Percentiles rank a stretch among this genome's conserved stretches.
Evolutionary conservation across 257 asterid species (phyloP).

Genomic region (Orobanche coerulescens): DNA sequence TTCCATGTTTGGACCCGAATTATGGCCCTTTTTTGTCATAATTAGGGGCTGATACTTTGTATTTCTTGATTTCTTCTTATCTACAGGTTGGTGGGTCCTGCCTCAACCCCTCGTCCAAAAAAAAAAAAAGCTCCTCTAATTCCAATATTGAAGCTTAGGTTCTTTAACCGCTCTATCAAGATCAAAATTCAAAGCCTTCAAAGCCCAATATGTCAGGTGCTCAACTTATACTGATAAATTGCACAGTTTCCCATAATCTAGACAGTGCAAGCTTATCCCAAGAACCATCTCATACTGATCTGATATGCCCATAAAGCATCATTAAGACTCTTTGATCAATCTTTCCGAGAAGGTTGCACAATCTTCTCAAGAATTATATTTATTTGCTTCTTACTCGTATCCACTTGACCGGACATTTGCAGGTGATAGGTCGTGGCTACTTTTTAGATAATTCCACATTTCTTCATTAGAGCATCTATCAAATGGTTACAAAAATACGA

Average conservation of each 20-base stretch:
- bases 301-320: background rate
- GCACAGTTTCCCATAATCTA: background rate
- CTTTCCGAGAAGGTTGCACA: background rate
- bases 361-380: background rate
- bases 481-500: too few relatives aligned
- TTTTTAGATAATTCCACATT: background rate
- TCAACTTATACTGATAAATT: background rate
- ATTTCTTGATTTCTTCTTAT: too few relatives aligned
- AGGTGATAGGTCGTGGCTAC: background rate
- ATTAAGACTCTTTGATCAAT: background rate
- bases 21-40: too few relatives aligned
- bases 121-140: background rate
- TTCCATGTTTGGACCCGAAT: too few relatives aligned
- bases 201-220: too few relatives aligned
- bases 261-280: background rate
- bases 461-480: background rate
- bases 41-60: too few relatives aligned
- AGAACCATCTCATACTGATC: too few relatives aligned
- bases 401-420: too few relatives aligned
- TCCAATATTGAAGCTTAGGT: background rate
- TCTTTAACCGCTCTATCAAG: background rate
- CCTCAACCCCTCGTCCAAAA: too few relatives aligned
- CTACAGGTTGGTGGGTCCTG: too few relatives aligned
- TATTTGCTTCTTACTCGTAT: background rate
- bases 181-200: background rate